Evolutionary conservation across 2,329 filamentous ascomycete genomes (phyloP).

Genomic region (Fusarium mexicanum): DNA sequence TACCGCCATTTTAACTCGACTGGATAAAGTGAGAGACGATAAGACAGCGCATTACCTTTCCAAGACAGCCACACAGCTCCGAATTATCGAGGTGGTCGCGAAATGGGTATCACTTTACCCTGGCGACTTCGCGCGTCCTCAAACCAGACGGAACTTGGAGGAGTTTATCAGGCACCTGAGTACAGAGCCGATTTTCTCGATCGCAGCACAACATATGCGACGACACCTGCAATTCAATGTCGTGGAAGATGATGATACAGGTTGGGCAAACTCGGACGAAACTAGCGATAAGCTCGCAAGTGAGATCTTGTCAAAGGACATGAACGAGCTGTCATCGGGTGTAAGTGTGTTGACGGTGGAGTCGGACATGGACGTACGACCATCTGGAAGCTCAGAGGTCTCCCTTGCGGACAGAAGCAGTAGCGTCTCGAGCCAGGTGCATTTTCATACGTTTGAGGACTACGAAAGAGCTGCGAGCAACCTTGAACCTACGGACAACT

Average conservation of each 20-base stretch:
- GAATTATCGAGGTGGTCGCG: constrained; percentile 84
- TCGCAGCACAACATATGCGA: constrained; percentile 86
- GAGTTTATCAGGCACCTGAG: constrained; percentile 81
- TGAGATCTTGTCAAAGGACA: constrained; percentile 51
- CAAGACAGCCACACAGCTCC: constrained; percentile 82
- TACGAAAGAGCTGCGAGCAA: constrained; percentile 81
- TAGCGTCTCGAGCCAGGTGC: constrained; percentile 57
- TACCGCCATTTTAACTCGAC: constrained; percentile 77
- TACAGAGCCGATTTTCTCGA: constrained; percentile 81
- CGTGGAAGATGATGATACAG: constrained; percentile 87
- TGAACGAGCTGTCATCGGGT: constrained; percentile 52
- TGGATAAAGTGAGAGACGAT: constrained; percentile 76
- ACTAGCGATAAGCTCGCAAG: constrained; percentile 48
- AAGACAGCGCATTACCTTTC: constrained; percentile 75
- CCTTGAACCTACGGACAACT: constrained; percentile 74
- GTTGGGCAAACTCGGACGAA: constrained; percentile 88
- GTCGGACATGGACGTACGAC: constrained; percentile 55
- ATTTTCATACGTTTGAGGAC: constrained; percentile 75
- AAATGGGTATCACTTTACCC: constrained; percentile 93
- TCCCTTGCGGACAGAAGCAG: constrained; percentile 54
- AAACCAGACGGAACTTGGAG: constrained; percentile 76
- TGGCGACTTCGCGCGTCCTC: constrained; percentile 86
- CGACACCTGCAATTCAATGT: constrained; percentile 77
- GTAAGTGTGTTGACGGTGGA: constrained; percentile 61
- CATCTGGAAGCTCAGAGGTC: constrained; percentile 58